Evolutionary conservation across 2,329 filamentous ascomycete genomes (phyloP).

Genomic region (Acrodontium crateriforme): DNA sequence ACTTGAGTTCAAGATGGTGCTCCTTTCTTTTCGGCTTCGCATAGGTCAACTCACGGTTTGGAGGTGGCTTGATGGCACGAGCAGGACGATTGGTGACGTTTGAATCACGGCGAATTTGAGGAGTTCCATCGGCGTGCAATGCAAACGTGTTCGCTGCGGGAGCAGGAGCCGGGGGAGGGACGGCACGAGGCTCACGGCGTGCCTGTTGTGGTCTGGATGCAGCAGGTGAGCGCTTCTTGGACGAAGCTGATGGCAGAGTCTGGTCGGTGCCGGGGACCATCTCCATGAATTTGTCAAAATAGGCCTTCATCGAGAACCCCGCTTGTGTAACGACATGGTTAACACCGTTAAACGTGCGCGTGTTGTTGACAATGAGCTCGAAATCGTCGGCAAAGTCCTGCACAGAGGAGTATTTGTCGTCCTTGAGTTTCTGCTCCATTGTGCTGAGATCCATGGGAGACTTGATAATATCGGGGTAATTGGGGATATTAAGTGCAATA

Average conservation of each 20-base stretch:
- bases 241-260: slow-evolving; percentile 43
- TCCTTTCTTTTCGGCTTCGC: slow-evolving; percentile 84
- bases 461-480: slow-evolving; percentile 57
- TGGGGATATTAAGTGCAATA: slow-evolving; percentile 61
- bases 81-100: slow-evolving; percentile 67
- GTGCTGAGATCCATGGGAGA: slow-evolving; percentile 73
- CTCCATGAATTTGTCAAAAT: slow-evolving; percentile 46
- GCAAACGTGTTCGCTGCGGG: slow-evolving; percentile 50
- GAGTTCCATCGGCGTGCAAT: slow-evolving; percentile 61
- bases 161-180: slow-evolving; percentile 20
- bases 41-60: slow-evolving; percentile 84
- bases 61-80: slow-evolving; percentile 83
- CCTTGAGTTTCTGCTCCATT: slow-evolving; percentile 68
- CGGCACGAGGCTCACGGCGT: slow-evolving; percentile 20
- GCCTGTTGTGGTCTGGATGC: slow-evolving; percentile 10
- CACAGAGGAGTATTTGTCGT: slow-evolving; percentile 53
- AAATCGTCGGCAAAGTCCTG: slow-evolving; percentile 63
- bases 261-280: slow-evolving; percentile 44
- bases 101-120: slow-evolving; percentile 74
- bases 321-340: slow-evolving; percentile 59
- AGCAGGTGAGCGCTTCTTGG: slow-evolving; percentile 19
- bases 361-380: slow-evolving; percentile 65
- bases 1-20: slow-evolving; percentile 74
- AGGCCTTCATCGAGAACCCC: slow-evolving; percentile 46
- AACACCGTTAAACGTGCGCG: slow-evolving; percentile 67